These are phyloP conservation scores for Artemisia argyi DNA, from an alignment of 129 eudicot species.

Conservation along the genomic window DNA sequence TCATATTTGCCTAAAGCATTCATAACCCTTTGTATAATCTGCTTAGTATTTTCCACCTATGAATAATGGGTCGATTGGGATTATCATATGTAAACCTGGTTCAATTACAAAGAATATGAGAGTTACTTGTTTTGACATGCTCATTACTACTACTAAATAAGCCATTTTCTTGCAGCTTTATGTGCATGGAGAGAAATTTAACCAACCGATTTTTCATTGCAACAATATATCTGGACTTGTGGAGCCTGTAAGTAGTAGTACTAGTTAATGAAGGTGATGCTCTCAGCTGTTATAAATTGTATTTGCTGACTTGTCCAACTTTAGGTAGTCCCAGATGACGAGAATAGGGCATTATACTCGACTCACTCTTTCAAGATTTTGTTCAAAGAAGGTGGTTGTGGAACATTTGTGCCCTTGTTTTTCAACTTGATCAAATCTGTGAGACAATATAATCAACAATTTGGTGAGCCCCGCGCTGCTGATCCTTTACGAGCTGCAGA, in stretches of 20 bases:
- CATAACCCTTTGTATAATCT: not conserved
- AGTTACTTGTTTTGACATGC: not conserved
- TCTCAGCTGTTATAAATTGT: not conserved
- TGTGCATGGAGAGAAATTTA: slow-evolving; percentile 77
- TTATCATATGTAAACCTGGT: not conserved
- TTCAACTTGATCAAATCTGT: slow-evolving; percentile 74
- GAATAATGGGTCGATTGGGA: not conserved
- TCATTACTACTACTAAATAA: no score
- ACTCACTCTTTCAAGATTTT: slow-evolving; percentile 87
- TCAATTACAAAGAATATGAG: not conserved
- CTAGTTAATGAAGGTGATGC: not conserved
- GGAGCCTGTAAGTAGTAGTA: slow-evolving; percentile 76
- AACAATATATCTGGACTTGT: slow-evolving; percentile 93
- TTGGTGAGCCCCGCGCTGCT: slow-evolving; percentile 41
- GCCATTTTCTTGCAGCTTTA: slow-evolving; percentile 58
- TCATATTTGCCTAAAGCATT: not conserved
- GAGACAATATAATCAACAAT: slow-evolving; percentile 63
- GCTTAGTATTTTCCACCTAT: not conserved
- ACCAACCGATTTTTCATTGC: slow-evolving; percentile 90
- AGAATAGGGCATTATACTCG: slow-evolving; percentile 76
- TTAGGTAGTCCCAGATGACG: slow-evolving; percentile 90
- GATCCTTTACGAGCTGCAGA: slow-evolving; percentile 93
- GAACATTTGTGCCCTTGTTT: slow-evolving; percentile 85
- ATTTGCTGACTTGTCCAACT: slow-evolving; percentile 1
- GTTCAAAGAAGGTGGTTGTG: slow-evolving; percentile 99